A percentile compares a stretch with the other conserved stretches of the same genome.
phyloP scores from a whole-genome alignment of 2,329 filamentous ascomycete species.

The Botrytis squamosa region DNA sequence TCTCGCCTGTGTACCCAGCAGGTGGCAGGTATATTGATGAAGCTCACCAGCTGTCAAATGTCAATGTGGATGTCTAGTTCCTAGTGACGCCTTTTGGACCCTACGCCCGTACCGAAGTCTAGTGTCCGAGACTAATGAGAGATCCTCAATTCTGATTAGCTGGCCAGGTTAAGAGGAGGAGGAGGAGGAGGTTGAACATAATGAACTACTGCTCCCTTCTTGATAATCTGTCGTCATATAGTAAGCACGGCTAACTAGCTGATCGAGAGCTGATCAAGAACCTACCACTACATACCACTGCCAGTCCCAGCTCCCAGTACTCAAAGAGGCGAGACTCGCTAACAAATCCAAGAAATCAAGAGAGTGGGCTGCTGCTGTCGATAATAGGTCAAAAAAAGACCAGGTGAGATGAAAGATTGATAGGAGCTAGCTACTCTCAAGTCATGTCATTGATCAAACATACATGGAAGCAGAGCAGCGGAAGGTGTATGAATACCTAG shows the following conservation, averaged over 20 bases:
- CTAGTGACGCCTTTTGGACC: neutral
- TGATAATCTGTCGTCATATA: constrained; percentile 1
- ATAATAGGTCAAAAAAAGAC: neutral
- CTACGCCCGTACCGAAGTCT: neutral
- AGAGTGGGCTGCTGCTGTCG: neutral
- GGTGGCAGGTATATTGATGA: neutral
- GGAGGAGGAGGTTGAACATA: neutral
- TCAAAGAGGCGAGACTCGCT: neutral
- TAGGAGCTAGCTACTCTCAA: neutral
- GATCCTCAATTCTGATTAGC: neutral
- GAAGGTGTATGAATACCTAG: no score
- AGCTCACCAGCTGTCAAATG: neutral
- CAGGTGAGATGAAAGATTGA: neutral
- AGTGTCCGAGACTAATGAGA: neutral
- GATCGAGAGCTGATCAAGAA: neutral
- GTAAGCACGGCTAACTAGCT: neutral
- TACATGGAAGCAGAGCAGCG: no score
- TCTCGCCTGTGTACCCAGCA: neutral
- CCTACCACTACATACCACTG: neutral
- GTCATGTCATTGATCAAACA: no score
- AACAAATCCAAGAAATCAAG: neutral
- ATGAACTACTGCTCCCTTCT: neutral
- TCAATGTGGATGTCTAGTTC: neutral
- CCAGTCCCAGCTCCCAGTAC: neutral
- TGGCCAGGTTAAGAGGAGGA: neutral